phyloP scores from a whole-genome alignment of 352 stramenopile species.

The Globisporangium megalacanthum region DNA sequence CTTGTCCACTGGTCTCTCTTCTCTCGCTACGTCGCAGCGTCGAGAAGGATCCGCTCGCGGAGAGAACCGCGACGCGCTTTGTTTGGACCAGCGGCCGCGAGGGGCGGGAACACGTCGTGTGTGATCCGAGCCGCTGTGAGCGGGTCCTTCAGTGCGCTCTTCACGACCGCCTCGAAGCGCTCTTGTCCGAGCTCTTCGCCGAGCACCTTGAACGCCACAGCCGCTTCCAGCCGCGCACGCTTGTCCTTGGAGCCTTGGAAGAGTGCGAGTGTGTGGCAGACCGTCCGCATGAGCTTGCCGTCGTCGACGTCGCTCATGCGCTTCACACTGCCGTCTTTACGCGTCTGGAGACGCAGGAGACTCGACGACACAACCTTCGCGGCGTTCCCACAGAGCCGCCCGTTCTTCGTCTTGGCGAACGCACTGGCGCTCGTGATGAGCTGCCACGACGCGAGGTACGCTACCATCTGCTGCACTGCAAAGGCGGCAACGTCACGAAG shows the following conservation, averaged over 20 bases:
- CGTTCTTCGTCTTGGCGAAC: slow-evolving; percentile 58
- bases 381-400: slow-evolving; percentile 44
- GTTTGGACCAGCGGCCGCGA: background rate
- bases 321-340: slow-evolving; percentile 6
- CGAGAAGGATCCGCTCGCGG: slow-evolving; percentile 26
- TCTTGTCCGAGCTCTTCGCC: slow-evolving; percentile 28
- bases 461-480: slow-evolving; percentile 32
- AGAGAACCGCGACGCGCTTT: slow-evolving; percentile 22
- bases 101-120: slow-evolving; percentile 29
- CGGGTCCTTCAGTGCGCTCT: slow-evolving; percentile 23
- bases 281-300: slow-evolving; percentile 1
- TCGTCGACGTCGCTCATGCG: slow-evolving; percentile 1
- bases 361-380: slow-evolving; percentile 34
- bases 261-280: slow-evolving; percentile 34
- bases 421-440: slow-evolving; percentile 31
- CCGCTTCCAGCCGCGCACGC: slow-evolving; percentile 31
- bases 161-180: slow-evolving; percentile 24
- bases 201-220: slow-evolving; percentile 35
- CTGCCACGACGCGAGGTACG: slow-evolving; percentile 29
- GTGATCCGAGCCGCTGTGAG: slow-evolving; percentile 27
- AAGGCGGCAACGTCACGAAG: slow-evolving; percentile 47
- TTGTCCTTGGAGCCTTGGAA: slow-evolving; percentile 50
- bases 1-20: background rate
- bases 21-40: slow-evolving; percentile 3
- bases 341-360: slow-evolving; percentile 20